Evolutionary conservation across 1,139 yeast species (phyloP).

Genomic region (Pichia sp.): DNA sequence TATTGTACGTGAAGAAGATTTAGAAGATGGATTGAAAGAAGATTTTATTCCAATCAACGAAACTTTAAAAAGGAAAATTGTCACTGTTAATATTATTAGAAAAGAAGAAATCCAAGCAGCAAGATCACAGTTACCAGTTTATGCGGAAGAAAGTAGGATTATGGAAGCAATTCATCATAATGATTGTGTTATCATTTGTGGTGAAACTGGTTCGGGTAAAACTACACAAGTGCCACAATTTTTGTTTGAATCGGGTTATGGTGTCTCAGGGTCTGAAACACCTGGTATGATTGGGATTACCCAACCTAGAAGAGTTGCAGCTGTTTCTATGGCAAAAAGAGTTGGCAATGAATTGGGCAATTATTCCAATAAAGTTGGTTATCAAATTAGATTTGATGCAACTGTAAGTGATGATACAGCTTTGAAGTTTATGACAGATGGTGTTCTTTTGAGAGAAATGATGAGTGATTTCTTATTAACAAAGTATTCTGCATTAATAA

Average conservation of each 20-base stretch:
- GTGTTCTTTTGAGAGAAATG: slow-evolving; percentile 89
- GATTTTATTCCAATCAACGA: slow-evolving; percentile 52
- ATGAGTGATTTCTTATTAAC: slow-evolving; percentile 74
- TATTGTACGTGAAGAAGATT: slow-evolving; percentile 52
- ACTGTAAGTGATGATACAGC: slow-evolving; percentile 65
- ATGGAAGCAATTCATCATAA: slow-evolving; percentile 96
- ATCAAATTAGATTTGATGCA: slow-evolving; percentile 88
- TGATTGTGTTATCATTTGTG: slow-evolving; percentile 87
- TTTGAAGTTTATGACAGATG: slow-evolving; percentile 96
- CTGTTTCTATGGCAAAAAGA: slow-evolving; percentile 94
- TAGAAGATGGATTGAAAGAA: slow-evolving; percentile 56
- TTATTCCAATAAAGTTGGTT: slow-evolving; percentile 70
- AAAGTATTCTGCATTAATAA: slow-evolving; percentile 78
- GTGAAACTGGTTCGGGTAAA: slow-evolving; percentile 86
- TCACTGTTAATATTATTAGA: slow-evolving; percentile 62
- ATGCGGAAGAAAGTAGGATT: slow-evolving; percentile 81
- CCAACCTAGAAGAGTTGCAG: slow-evolving; percentile 98
- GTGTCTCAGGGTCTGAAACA: slow-evolving; percentile 52
- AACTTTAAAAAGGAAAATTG: slow-evolving; percentile 51
- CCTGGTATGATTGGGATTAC: slow-evolving; percentile 96
- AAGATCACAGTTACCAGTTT: slow-evolving; percentile 77
- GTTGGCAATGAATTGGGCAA: slow-evolving; percentile 79
- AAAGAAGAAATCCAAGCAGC: slow-evolving; percentile 55
- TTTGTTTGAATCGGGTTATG: slow-evolving; percentile 83
- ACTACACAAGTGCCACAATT: slow-evolving; percentile 76